Evolutionary conservation across 31 red algal species (phyloP).

Genomic region (Odonthalia washingtoniensis): DNA sequence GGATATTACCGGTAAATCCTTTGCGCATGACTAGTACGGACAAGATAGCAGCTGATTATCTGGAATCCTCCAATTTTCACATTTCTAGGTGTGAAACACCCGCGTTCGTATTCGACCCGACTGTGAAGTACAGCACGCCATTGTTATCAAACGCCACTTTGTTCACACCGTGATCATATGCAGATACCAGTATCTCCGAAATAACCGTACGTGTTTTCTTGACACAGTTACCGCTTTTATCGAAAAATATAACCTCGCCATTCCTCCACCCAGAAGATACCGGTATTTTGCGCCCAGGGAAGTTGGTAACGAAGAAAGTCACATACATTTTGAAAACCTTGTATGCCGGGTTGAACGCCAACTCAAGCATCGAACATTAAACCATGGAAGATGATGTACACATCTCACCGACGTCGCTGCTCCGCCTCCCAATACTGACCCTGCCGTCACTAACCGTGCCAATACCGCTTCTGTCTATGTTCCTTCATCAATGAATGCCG

Average conservation of each 20-base stretch:
- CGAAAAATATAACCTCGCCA: conserved; percentile 48
- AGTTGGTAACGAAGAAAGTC: conserved; percentile 62
- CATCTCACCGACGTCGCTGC: not conserved
- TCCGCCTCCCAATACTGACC: too few relatives aligned
- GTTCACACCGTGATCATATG: conserved; percentile 70
- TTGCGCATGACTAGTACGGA: conserved; percentile 16
- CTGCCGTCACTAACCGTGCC: too few relatives aligned
- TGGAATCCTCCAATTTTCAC: conserved; percentile 49
- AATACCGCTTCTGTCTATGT: too few relatives aligned
- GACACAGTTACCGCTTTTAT: conserved; percentile 28
- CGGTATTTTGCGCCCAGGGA: conserved; percentile 49
- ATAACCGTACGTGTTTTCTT: conserved; percentile 44
- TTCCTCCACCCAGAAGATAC: conserved; percentile 72
- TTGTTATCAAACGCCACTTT: conserved; percentile 53
- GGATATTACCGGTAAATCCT: conserved; percentile 32
- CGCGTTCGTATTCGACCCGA: conserved; percentile 68
- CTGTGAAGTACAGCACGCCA: conserved; percentile 52
- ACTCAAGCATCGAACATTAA: conserved; percentile 56
- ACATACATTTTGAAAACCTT: conserved; percentile 48
- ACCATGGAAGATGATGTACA: conserved; percentile 60
- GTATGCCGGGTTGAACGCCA: conserved; percentile 80
- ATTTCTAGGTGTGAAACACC: conserved; percentile 50
- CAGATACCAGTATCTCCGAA: conserved; percentile 68
- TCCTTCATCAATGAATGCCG: too few relatives aligned
- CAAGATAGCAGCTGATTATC: conserved; percentile 65